phyloP scores from a whole-genome alignment of 495 filamentous ascomycete species.

The Penicillium arizonense region DNA sequence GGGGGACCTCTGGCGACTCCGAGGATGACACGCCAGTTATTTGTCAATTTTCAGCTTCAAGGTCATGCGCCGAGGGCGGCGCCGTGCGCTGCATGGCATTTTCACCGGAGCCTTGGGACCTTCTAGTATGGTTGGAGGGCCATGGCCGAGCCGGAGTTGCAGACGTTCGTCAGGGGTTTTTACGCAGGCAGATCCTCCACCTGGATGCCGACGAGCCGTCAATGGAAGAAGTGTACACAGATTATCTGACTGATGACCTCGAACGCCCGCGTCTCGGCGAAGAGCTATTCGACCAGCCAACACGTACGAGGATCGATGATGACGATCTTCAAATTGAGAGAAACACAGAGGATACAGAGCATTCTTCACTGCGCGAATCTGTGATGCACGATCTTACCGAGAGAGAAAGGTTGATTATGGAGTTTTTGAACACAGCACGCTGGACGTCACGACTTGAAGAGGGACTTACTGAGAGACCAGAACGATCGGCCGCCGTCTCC shows the following conservation, averaged over 20 bases:
- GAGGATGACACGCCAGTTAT: constrained; percentile 37
- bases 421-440: constrained; percentile 51
- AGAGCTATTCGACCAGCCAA: constrained; percentile 20
- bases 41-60: constrained; percentile 55
- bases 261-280: constrained; percentile 22
- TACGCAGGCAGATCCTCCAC: constrained; percentile 69
- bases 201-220: constrained; percentile 56
- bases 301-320: constrained; percentile 33
- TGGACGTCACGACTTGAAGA: constrained; percentile 39
- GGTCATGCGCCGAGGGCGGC: constrained; percentile 59
- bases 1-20: constrained; percentile 30
- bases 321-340: constrained; percentile 23
- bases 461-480: constrained; percentile 33
- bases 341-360: constrained; percentile 17
- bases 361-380: constrained; percentile 33
- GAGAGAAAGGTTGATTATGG: constrained; percentile 57
- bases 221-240: constrained; percentile 53
- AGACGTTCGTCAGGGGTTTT: constrained; percentile 76
- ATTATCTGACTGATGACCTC: constrained; percentile 32
- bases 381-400: constrained; percentile 51
- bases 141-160: constrained; percentile 79
- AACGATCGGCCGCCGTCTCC: constrained; percentile 21
- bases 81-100: constrained; percentile 91
- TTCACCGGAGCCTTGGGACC: constrained; percentile 83
- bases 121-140: constrained; percentile 92